Percentiles rank a stretch among this genome's conserved stretches.
Evolutionary conservation across 2,329 filamentous ascomycete genomes (phyloP).

Genomic region (Conoideocrella luteorostrata): DNA sequence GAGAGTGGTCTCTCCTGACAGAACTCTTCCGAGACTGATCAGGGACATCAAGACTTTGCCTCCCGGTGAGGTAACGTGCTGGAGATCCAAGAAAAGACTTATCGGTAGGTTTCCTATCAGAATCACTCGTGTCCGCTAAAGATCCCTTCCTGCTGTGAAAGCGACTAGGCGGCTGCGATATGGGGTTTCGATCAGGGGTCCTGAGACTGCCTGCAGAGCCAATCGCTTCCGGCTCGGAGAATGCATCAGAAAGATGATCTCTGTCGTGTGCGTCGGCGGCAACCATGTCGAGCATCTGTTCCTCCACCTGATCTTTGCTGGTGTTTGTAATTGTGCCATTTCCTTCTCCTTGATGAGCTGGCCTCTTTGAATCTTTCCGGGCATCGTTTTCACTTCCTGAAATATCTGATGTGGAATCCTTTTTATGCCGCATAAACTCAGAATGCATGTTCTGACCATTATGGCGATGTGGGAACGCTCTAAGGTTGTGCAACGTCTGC

Average conservation of each 20-base stretch:
- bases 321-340: conserved; percentile 43
- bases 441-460: conserved; percentile 41
- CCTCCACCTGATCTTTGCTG: conserved; percentile 48
- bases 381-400: conserved; percentile 51
- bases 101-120: conserved; percentile 26
- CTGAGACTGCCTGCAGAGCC: conserved; percentile 20
- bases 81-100: conserved; percentile 16
- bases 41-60: conserved; percentile 43
- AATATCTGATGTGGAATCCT: conserved; percentile 49
- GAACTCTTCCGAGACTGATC: conserved; percentile 29
- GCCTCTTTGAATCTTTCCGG: conserved; percentile 24
- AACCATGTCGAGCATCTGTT: conserved; percentile 57
- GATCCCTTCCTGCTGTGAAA: conserved; percentile 31
- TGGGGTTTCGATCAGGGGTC: conserved; percentile 23
- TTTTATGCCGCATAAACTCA: conserved; percentile 45
- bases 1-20: conserved; percentile 38
- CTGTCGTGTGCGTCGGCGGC: conserved; percentile 44
- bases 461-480: conserved; percentile 49
- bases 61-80: conserved; percentile 22
- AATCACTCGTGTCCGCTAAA: conserved; percentile 32
- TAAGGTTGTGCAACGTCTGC: conserved; percentile 52
- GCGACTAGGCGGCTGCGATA: conserved; percentile 23
- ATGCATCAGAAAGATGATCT: conserved; percentile 25
- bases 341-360: conserved; percentile 20
- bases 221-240: conserved; percentile 26